Evolutionary conservation across 2,329 filamentous ascomycete genomes (phyloP).

Genomic region (Exserohilum rostratum): DNA sequence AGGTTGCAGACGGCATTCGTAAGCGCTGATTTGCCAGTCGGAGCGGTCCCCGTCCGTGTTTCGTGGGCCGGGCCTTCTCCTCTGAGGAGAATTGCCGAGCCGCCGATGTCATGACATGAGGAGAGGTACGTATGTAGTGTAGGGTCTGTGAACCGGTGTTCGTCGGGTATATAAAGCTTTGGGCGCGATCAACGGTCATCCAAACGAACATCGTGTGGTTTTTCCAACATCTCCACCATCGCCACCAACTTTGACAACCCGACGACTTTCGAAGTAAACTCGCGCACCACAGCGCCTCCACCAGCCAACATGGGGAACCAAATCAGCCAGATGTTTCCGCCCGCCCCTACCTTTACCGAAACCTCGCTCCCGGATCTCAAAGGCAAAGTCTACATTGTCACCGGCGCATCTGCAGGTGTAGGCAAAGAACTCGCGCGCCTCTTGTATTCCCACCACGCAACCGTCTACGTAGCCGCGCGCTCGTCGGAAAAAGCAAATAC

Average conservation of each 20-base stretch:
- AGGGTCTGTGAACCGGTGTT: not conserved
- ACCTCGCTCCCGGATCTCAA: conserved; percentile 47
- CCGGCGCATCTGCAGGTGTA: conserved; percentile 55
- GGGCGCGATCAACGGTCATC: not conserved
- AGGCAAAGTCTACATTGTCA: conserved; percentile 60
- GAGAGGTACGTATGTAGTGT: no score
- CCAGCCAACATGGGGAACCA: conserved; percentile 22
- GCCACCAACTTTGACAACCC: no score
- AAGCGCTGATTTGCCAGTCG: not conserved
- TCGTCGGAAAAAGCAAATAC: conserved; percentile 48
- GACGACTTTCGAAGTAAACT: no score
- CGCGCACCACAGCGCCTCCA: no score
- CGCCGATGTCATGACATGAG: not conserved
- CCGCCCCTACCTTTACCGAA: conserved; percentile 24
- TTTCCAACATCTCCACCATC: no score
- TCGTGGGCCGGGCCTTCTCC: not conserved
- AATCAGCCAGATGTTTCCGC: conserved; percentile 25
- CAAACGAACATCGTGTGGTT: no score
- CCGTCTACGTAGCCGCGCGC: conserved; percentile 62
- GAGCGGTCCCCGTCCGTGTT: not conserved
- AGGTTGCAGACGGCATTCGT: not conserved
- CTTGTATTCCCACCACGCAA: conserved; percentile 61
- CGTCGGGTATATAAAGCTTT: not conserved
- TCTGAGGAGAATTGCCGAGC: not conserved
- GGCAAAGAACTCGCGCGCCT: conserved; percentile 61